Base-by-base conservation (phyloP, 495 filamentous ascomycete genomes). In the Bacidia rubella region DNA sequence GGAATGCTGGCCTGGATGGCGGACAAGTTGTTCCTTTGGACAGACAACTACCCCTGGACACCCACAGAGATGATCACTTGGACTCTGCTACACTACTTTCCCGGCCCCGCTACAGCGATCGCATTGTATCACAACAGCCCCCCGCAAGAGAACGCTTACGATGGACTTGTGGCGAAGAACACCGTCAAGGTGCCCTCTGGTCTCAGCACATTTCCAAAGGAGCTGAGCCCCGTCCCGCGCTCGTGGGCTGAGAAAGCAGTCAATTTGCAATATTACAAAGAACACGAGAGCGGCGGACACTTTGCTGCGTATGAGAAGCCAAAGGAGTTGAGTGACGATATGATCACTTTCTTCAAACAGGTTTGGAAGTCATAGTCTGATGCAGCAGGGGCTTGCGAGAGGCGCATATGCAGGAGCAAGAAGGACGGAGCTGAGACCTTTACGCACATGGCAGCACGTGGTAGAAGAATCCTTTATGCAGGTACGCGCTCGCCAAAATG, bases 271-370 rank as follows among this genome's bases (percentile, higher is more conserved):
- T 66, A 54, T 23, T 63, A 65, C 57, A 54, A 51, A 3, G 57
- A 60, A 22, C 61, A 70, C 53, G 57, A 58, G 29, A 49, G 50
- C 11, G 66, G 67, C 23, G 67, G 66, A n/a, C 67, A 70, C 51
- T 70, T 70, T 47, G 64, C 67, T 11, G 63, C 66, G 9, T 62
- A 57, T 45, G 67, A 68, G 54, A 52, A 56, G 35, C 66, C 67
- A 24, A 57, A 65, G 17, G 47, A 58, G 45, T 61, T 68, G 35
- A 60, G 59, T n/a, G 49, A 55, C 24, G 64, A 70, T 57, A 32
- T 70, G 42, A 39, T 54, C 20, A 55, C 57, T 1, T 59, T 59
- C 29, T 59, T 29, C 29, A 43, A 45, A 20, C 20, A 21, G 15
- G 20, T 53, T 19, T 53, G 51, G 51, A 25, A 46, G 24, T 19